Base-by-base conservation (phyloP, 2,329 filamentous ascomycete genomes). In the Apiospora phragmitis region DNA sequence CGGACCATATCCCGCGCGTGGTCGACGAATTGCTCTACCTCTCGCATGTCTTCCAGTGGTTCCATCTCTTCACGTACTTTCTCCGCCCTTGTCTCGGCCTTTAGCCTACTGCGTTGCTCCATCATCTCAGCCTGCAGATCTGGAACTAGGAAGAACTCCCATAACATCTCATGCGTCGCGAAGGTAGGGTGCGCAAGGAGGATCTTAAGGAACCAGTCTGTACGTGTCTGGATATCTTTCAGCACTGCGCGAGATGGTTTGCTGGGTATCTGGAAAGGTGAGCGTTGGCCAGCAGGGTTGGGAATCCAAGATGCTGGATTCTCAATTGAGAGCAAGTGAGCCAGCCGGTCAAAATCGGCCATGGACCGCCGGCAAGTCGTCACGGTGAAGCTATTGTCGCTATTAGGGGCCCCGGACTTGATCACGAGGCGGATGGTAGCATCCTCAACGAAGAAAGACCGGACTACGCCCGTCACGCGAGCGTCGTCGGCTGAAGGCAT, bases 71-170 rank as follows among this genome's bases (percentile, higher is more conserved):
- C 96, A 69, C 90, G 89, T 43, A 99, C 92, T 70, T 91, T 95
- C 78, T 99, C 96, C 3, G 89, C 85, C 38, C 95, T 89, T 0
- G 92, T 90, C 79, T 95, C 92, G 4, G 94, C 93, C 82, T 99
- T 99, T 72, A 94, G 90, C 70, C 91, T 90, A 73, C 93, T 97
- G 67, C 96, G 90, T 80, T 97, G 92, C 69, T 93, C 92, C 87
- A 98, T 95, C 89, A 95, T 94, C 26, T 94, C 91, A 0, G 93
- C 88, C 79, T 97, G 94, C 67, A 99, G 90, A 75, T 99, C 96
- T 1, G 96, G 96, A 16, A 99, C 95, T 0, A 99, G 87, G 81
- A 99, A 97, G 83, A 99, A 99, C 77, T 99, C 96, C 97, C 96
- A 99, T 2, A 99, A 87, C 88, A 98, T 94, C 83, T 99, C 96